phyloP scores from a whole-genome alignment of 805 yeast species.

The Myxozyma sirexii region DNA sequence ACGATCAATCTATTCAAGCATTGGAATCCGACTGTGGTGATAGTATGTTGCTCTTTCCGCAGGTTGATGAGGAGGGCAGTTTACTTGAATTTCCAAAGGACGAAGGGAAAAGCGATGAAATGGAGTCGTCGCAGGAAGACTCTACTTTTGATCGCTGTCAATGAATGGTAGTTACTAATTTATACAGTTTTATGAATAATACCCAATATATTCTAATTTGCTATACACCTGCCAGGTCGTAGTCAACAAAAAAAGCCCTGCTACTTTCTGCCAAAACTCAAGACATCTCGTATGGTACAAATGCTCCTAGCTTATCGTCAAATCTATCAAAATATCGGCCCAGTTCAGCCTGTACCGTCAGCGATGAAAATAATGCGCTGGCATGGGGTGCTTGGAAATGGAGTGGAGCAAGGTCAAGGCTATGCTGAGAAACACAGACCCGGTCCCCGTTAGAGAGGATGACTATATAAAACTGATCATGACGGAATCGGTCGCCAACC shows the following conservation, averaged over 20 bases:
- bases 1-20: conserved; percentile 13
- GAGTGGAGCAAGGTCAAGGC: background rate
- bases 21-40: conserved; percentile 14
- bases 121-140: too few species aligned
- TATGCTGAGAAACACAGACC: conserved; percentile 11
- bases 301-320: background rate
- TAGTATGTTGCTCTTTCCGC: background rate
- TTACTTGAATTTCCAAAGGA: background rate
- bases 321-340: conserved; percentile 14
- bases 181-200: background rate
- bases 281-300: background rate
- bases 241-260: background rate
- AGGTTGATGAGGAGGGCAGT: background rate
- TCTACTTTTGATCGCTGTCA: too few species aligned
- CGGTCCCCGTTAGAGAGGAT: conserved; percentile 7
- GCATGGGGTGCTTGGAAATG: background rate
- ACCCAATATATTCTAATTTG: background rate
- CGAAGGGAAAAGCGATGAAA: background rate
- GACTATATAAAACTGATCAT: conserved; percentile 3
- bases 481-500: background rate
- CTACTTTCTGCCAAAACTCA: background rate
- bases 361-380: background rate
- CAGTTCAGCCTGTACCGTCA: conserved; percentile 1
- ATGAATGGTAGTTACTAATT: background rate
- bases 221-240: background rate